Base-by-base conservation (phyloP, 352 stramenopile genomes). In the Phytophthora pluvialis region DNA sequence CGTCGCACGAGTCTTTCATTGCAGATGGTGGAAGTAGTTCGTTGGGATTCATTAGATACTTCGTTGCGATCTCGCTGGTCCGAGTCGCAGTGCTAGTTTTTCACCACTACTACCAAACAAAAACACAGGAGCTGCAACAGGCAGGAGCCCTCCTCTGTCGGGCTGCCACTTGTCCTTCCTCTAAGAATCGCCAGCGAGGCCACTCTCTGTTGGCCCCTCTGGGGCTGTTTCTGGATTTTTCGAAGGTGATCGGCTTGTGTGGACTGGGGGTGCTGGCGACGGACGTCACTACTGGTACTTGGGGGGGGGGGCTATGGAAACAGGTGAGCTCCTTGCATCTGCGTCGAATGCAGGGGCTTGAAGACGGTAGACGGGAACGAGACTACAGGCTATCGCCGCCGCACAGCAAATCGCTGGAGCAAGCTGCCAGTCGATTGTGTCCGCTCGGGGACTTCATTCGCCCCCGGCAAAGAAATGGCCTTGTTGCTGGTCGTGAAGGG, bases 271-370 rank as follows among this genome's bases (percentile, higher is more conserved):
- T 57, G 55, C 48, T 71, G 53, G 49, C 49, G 48, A 66, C 39
- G 21, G 44, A 67, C 50, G 52, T 69, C 63, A 62, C 47, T 76
- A 73, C 63, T 76, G 67, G 40, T 76, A 76, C 57, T 72, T 35
- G 48, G 49, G 28, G 21, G 32, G 31, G 31, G 18, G 45, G 31
- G 45, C 54, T 75, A 78, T 75, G 51, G 52, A 78, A 67, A 78
- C 70, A 75, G 45, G 62, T 35, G 32, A 62, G 33, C 39, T 46
- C 57, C 42, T 50, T 54, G 64, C 28, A 44, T 70, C 62, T 70
- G 21, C 43, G 35, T 75, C 56, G 38, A 59, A 62, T 51, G 38
- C 56, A 54, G 61, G 48, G 53, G 40, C 46, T 36, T 44, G 21
- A 36, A 21, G 21, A 50, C n/a, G 48, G 18, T 54, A 48, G 32